Conservation (phyloP, 371 early-diverging fungal genomes). For the Mucor racemosus region DNA sequence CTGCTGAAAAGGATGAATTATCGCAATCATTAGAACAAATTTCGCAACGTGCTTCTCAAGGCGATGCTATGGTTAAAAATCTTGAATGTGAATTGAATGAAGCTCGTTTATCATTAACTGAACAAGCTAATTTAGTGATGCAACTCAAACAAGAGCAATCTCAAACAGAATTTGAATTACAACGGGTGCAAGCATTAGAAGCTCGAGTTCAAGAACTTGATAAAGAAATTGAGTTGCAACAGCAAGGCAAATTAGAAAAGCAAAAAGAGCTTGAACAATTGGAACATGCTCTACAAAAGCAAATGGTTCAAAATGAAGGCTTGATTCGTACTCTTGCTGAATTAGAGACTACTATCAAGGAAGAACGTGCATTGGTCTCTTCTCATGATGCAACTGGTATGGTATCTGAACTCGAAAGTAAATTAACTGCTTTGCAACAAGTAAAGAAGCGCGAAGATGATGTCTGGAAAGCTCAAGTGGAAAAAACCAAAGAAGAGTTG, state of each 20-base stretch:
- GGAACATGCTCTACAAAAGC: constrained; percentile 2
- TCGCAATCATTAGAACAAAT: constrained; percentile 23
- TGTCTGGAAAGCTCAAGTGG: constrained; percentile 17
- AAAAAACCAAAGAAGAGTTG: constrained; percentile 14
- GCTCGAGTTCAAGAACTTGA: constrained; percentile 32
- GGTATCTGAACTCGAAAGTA: constrained; percentile 32
- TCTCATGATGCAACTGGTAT: constrained; percentile 32
- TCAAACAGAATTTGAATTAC: constrained; percentile 22
- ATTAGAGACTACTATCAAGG: constrained; percentile 21
- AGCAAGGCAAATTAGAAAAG: constrained; percentile 11
- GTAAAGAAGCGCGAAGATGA: constrained; percentile 23
- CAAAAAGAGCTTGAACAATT: constrained; percentile 15
- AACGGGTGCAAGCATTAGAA: constrained; percentile 26
- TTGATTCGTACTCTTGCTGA: constrained; percentile 25
- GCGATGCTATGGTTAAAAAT: constrained; percentile 20
- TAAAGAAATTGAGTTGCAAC: constrained; percentile 21
- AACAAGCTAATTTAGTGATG: constrained; percentile 3
- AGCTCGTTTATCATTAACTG: constrained; percentile 10
- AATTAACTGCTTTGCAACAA: constrained; percentile 20
- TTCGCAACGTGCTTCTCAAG: constrained; percentile 30
- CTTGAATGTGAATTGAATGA: constrained; percentile 23
- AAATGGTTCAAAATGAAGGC: constrained; percentile 13
- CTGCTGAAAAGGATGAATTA: constrained; percentile 31
- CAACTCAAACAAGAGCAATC: constrained; percentile 17
- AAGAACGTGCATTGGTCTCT: constrained; percentile 28